Percentiles rank a stretch among this genome's conserved stretches.
Conservation (phyloP, 495 filamentous ascomycete genomes). For the Astrothelium macrocarpum region DNA sequence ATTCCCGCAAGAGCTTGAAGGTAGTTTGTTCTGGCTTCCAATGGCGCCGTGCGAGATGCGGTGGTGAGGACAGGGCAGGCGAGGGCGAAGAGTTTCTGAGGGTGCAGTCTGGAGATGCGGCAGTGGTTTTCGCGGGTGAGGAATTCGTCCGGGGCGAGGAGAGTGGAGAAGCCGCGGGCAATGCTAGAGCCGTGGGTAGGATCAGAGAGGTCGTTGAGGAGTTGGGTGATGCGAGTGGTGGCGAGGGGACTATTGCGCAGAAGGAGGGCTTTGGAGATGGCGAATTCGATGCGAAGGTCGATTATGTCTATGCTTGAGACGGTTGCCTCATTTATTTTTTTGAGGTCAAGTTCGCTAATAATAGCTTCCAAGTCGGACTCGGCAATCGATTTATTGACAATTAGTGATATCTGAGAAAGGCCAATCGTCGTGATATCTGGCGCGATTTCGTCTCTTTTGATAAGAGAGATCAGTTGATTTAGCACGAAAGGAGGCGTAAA, state of each 20-base stretch:
- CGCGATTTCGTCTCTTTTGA: constrained; percentile 10
- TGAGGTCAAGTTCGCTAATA: constrained; percentile 27
- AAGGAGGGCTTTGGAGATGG: constrained; percentile 33
- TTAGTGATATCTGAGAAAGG: constrained; percentile 52
- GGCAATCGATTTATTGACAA: constrained; percentile 58
- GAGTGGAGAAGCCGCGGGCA: constrained; percentile 49
- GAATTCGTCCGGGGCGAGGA: constrained; percentile 56
- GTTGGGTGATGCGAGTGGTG: constrained; percentile 39
- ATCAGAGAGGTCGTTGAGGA: constrained; percentile 47
- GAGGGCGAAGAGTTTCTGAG: constrained; percentile 56
- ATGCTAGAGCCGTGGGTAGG: constrained; percentile 34
- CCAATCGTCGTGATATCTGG: constrained; percentile 36
- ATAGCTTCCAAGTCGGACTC: constrained; percentile 34
- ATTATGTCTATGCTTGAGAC: constrained; percentile 29
- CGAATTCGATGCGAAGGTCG: constrained; percentile 30
- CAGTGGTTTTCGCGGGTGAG: constrained; percentile 56
- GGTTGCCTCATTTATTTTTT: constrained; percentile 17
- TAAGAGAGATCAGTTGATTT: constrained; percentile 27
- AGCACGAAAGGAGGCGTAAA: constrained; percentile 8
- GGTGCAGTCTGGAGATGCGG: constrained; percentile 51
- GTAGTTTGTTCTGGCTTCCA: constrained; percentile 46
- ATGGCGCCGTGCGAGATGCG: constrained; percentile 43
- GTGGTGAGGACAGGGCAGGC: constrained; percentile 49
- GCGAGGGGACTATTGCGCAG: constrained; percentile 28
- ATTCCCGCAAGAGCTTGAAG: constrained; percentile 58